These are phyloP conservation scores for Penicillium rolfsii DNA, from an alignment of 2,329 filamentous ascomycete genomes.

Conservation along the genomic window DNA sequence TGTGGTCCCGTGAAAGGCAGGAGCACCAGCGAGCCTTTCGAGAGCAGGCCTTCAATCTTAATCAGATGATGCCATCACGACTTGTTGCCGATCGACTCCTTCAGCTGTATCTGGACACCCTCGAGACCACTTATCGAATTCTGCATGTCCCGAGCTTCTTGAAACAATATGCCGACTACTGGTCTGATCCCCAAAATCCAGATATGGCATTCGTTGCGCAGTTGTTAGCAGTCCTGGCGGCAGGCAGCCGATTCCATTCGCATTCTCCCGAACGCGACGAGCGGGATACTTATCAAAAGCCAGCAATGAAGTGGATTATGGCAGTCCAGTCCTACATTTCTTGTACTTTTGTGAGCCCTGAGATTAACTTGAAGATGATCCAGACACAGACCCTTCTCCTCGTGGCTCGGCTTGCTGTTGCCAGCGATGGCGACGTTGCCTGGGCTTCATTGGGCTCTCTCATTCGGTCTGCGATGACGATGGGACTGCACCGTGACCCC, in stretches of 20 bases:
- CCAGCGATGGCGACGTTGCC: slow-evolving; percentile 38
- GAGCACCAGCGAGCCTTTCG: slow-evolving; percentile 36
- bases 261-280: slow-evolving; percentile 22
- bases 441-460: slow-evolving; percentile 46
- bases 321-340: slow-evolving; percentile 42
- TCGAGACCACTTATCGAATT: slow-evolving; percentile 61
- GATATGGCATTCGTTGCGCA: slow-evolving; percentile 54
- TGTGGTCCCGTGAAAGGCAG: slow-evolving; percentile 34
- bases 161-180: slow-evolving; percentile 59
- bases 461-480: slow-evolving; percentile 46
- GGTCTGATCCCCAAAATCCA: slow-evolving; percentile 49
- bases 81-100: slow-evolving; percentile 56
- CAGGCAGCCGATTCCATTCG: slow-evolving; percentile 51
- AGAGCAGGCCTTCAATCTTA: slow-evolving; percentile 35
- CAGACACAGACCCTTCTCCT: slow-evolving; percentile 41
- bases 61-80: slow-evolving; percentile 50
- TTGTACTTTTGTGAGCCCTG: slow-evolving; percentile 36
- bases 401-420: slow-evolving; percentile 38
- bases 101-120: slow-evolving; percentile 58
- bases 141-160: slow-evolving; percentile 62
- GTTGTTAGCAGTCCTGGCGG: slow-evolving; percentile 43
- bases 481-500: slow-evolving; percentile 49
- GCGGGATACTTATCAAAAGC: slow-evolving; percentile 45
- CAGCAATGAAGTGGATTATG: slow-evolving; percentile 51
- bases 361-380: slow-evolving; percentile 36